Percentiles rank a stretch among this genome's conserved stretches.
These are phyloP conservation scores for Spergularia marina DNA, from an alignment of 148 eudicot genomes.

Conservation along the genomic window DNA sequence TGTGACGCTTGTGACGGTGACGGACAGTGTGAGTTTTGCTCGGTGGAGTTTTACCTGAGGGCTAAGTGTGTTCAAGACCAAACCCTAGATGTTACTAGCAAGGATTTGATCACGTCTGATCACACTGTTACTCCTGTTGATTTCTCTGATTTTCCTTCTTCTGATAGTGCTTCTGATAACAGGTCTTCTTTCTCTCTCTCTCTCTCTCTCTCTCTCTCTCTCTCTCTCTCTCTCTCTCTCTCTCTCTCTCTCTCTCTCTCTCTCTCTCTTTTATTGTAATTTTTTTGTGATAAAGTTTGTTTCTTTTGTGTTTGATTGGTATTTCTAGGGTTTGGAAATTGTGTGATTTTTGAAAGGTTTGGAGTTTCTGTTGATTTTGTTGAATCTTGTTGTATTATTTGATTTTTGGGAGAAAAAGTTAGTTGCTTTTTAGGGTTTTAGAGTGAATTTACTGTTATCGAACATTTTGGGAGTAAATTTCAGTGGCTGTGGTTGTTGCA, in stretches of 20 bases:
- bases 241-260: neutral
- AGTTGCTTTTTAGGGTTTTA: too few relatives aligned
- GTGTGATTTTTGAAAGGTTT: neutral
- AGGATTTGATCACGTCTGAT: conserved; percentile 77
- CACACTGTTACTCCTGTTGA: conserved; percentile 82
- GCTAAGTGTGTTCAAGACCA: conserved; percentile 74
- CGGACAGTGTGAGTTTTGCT: conserved; percentile 91
- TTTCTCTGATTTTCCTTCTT: conserved; percentile 51
- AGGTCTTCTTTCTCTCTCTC: conserved; percentile 22
- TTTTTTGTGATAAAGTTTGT: too few relatives aligned
- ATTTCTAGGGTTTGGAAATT: neutral
- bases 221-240: neutral
- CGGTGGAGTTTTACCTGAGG: conserved; percentile 83
- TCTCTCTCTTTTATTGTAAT: neutral
- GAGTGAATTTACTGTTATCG: too few relatives aligned
- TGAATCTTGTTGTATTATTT: neutral
- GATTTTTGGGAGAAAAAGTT: too few relatives aligned
- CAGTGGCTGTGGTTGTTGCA: too few relatives aligned
- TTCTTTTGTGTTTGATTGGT: neutral
- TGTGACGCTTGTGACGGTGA: conserved; percentile 96
- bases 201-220: neutral
- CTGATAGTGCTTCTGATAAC: conserved; percentile 45
- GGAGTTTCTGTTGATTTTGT: neutral
- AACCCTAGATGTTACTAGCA: conserved; percentile 82
- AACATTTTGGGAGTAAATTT: too few relatives aligned